Conservation (phyloP, 768 basidiomycete genomes). For the Cubamyces lactineus region DNA sequence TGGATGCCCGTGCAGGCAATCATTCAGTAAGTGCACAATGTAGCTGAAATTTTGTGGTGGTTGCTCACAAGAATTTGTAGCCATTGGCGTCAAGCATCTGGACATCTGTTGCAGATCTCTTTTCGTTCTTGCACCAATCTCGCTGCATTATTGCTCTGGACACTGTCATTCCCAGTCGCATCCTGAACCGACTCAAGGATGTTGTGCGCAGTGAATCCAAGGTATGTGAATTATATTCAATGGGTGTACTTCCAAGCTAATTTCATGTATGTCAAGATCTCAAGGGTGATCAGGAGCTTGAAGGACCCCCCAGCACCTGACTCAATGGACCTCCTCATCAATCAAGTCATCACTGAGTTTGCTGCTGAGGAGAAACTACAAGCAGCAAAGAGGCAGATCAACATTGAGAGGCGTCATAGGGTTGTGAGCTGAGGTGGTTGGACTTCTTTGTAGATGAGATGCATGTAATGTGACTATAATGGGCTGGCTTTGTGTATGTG, state of each 20-base stretch:
- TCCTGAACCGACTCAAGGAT: constrained; percentile 53
- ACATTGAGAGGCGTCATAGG: constrained; percentile 25
- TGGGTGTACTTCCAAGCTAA: too few relatives aligned
- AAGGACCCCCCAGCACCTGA: constrained; percentile 54
- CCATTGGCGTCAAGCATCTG: constrained; percentile 56
- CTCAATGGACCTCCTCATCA: constrained; percentile 49
- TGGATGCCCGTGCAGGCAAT: constrained; percentile 46
- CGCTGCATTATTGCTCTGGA: constrained; percentile 58
- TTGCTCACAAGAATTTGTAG: constrained; percentile 36
- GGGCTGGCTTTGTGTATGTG: neutral
- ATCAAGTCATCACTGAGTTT: constrained; percentile 64
- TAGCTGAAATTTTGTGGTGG: neutral
- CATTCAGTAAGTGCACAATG: constrained; percentile 28
- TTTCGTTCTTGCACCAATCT: constrained; percentile 62
- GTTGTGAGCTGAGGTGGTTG: constrained; percentile 18
- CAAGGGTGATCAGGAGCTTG: constrained; percentile 55
- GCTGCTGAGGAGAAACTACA: constrained; percentile 72
- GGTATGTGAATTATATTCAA: constrained; percentile 38
- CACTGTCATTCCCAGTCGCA: constrained; percentile 50
- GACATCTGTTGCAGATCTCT: constrained; percentile 66
- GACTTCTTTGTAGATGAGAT: too few relatives aligned
- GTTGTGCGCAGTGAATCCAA: constrained; percentile 55
- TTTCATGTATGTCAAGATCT: constrained; percentile 42
- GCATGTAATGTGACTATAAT: too few relatives aligned
- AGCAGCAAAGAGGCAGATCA: constrained; percentile 36